Evolutionary conservation across 495 filamentous ascomycete genomes (phyloP).

Genomic region (Cairneyella variabilis): DNA sequence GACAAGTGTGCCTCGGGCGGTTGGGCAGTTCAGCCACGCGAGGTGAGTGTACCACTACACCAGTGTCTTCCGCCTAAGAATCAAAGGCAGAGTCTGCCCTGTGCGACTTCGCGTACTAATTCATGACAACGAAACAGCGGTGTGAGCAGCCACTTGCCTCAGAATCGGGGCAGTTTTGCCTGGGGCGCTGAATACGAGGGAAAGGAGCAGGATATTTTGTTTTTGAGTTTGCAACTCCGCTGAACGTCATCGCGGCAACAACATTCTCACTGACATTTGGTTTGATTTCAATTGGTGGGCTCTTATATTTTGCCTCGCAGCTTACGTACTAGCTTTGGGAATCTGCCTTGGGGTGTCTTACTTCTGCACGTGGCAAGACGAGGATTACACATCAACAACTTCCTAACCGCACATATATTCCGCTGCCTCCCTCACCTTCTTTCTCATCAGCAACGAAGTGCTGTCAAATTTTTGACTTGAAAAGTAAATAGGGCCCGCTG

Average conservation of each 20-base stretch:
- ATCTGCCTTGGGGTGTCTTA: too few species aligned
- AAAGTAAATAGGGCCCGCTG: not conserved
- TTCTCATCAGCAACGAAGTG: not conserved
- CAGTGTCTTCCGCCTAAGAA: not conserved
- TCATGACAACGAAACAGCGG: too few species aligned
- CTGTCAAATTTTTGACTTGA: constrained; percentile 16
- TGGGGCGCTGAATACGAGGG: constrained; percentile 2
- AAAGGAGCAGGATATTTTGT: not conserved
- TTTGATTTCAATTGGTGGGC: not conserved
- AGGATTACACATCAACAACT: not conserved
- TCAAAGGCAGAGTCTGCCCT: not conserved
- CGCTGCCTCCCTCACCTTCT: not conserved
- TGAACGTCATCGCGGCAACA: not conserved
- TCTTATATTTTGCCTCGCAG: not conserved
- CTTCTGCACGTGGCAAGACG: not conserved
- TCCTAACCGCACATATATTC: not conserved
- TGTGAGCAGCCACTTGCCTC: constrained; percentile 12
- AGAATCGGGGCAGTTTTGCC: constrained; percentile 15
- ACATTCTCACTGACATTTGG: not conserved
- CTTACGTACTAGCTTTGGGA: too few species aligned
- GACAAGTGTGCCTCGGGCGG: constrained; percentile 1
- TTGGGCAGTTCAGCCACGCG: constrained; percentile 4
- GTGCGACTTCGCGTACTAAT: not conserved
- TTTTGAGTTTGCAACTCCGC: not conserved
- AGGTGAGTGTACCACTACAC: not conserved